These are phyloP conservation scores for Sistotremastrum niveocremeum DNA, from an alignment of 768 basidiomycete genomes.

Conservation along the genomic window DNA sequence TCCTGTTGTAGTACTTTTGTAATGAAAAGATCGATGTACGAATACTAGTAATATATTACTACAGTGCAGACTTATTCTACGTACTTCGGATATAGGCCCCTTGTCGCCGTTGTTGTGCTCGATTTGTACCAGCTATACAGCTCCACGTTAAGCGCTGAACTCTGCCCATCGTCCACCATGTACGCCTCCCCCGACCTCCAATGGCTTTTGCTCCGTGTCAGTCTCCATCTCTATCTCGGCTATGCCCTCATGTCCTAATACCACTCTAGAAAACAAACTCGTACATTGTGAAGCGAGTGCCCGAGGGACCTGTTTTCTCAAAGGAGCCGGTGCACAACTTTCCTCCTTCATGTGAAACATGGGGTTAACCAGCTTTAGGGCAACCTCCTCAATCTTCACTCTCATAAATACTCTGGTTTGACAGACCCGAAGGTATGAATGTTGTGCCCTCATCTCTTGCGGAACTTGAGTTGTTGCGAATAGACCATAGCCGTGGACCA, in stretches of 20 bases:
- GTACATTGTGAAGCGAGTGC: slow-evolving; percentile 67
- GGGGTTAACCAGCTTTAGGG: slow-evolving; percentile 33
- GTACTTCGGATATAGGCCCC: no score
- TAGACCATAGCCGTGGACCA: slow-evolving; percentile 58
- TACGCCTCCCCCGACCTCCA: slow-evolving; percentile 79
- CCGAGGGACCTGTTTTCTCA: slow-evolving; percentile 69
- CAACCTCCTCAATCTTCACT: slow-evolving; percentile 78
- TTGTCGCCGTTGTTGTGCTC: no score
- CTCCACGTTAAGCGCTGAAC: slow-evolving; percentile 17
- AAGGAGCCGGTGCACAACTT: slow-evolving; percentile 56
- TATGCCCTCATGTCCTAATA: background rate
- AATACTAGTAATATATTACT: no score
- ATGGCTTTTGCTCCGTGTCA: slow-evolving; percentile 83
- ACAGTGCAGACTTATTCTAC: no score
- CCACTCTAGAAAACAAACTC: slow-evolving; percentile 61
- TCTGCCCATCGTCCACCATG: background rate
- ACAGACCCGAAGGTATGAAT: slow-evolving; percentile 62
- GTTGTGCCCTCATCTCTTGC: background rate
- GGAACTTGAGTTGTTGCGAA: background rate
- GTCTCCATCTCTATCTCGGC: slow-evolving; percentile 12
- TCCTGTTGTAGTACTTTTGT: no score
- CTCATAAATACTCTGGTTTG: slow-evolving; percentile 85
- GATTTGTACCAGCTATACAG: slow-evolving; percentile 5
- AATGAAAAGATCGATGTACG: no score
- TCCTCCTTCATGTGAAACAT: background rate